Conservation (phyloP, 352 stramenopile genomes). For the Thraustotheca clavata region DNA sequence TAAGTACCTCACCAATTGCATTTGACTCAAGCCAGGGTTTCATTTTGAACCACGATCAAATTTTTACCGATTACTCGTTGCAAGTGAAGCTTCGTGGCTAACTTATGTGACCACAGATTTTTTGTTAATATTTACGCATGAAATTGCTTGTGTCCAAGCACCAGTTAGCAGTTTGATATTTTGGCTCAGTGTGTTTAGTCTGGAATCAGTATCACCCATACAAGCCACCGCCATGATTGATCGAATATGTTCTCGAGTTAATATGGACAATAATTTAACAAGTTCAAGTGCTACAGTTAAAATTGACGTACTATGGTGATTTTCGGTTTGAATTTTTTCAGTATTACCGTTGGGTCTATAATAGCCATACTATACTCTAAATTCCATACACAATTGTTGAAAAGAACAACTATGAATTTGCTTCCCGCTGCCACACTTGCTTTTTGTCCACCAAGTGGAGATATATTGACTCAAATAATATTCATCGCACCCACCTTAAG, state of each 20-base stretch:
- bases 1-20: not conserved
- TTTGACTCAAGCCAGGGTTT: not conserved
- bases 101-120: constrained; percentile 6
- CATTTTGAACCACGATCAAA: not conserved
- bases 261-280: not conserved
- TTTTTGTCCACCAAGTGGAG: too few species aligned
- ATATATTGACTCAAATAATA: too few species aligned
- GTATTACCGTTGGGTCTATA: too few species aligned
- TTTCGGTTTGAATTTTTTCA: not conserved
- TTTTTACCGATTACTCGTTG: not conserved
- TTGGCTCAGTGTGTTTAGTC: too few species aligned
- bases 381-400: not conserved
- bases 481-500: too few species aligned
- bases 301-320: not conserved
- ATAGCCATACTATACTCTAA: too few species aligned
- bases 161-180: too few species aligned
- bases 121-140: not conserved
- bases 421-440: not conserved
- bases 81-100: constrained; percentile 15
- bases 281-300: not conserved
- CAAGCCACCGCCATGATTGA: not conserved
- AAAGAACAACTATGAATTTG: not conserved
- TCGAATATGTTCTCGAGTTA: not conserved
- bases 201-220: not conserved
- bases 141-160: too few species aligned